Evolutionary conservation across 768 basidiomycete genomes (phyloP), one percentile per base, ranked within the genome.

Genomic region (Tylopilus vinaceipallidus): DNA sequence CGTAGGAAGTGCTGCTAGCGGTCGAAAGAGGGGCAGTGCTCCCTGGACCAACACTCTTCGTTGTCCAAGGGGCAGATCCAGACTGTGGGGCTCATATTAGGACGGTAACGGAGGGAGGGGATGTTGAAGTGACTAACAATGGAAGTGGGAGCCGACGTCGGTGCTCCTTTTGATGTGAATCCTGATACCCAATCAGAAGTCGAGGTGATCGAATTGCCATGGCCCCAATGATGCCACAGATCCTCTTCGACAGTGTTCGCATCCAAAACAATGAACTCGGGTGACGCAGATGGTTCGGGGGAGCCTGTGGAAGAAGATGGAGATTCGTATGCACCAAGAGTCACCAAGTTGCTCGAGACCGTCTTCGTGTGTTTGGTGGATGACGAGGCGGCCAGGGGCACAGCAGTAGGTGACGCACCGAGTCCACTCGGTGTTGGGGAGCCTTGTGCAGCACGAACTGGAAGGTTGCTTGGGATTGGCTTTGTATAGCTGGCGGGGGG

Each of bases 11-110:
- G 14, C 22, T 27, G 37, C 38, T 39, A 19, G 32, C 23, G 24
- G 63, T 47, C 24, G 54, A 40, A 8, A 30, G 13, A n/a, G 49
- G 39, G 12, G 47, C 19, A 13, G 34, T 14, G n/a, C 43, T 41
- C 20, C 17, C 45, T n/a, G 35, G 23, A 8, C 30, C 17, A 22
- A 39, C 34, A n/a, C 41, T 50, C 33, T 42, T 40, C 35, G 41
- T 64, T 13, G 45, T 50, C 32, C n/a, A n/a, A n/a, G n/a, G n/a
- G n/a, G n/a, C n/a, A n/a, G n/a, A n/a, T n/a, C n/a, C n/a, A 4
- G 50, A 48, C 7, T 23, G 34, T 20, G 41, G 47, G 32, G 23
- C 12, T 41, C 38, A 24, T 23, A 53, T 45, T 6, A 40, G 35
- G 14, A 36, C 3, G 2, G 45, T 44, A 16, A 38, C 3, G 7